phyloP scores from a whole-genome alignment of 371 early-diverging fungal genomes.

The Mortierella sp. region DNA sequence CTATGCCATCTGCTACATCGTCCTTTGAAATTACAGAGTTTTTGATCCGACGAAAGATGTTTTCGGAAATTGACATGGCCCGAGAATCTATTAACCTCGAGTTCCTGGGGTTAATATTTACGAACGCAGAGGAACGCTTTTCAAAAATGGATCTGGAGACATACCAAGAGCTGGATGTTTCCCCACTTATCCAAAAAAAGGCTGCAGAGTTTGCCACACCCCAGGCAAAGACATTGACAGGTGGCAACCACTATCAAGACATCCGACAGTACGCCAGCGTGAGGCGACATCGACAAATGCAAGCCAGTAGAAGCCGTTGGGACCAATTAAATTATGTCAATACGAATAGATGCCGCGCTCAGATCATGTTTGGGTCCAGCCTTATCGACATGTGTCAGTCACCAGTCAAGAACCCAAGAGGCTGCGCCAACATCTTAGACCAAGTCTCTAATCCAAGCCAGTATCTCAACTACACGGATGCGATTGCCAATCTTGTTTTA shows the following conservation, averaged over 20 bases:
- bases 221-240: constrained; percentile 39
- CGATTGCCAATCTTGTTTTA: constrained; percentile 54
- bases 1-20: constrained; percentile 68
- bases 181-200: constrained; percentile 51
- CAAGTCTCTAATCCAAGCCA: constrained; percentile 36
- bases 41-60: constrained; percentile 62
- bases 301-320: constrained; percentile 30
- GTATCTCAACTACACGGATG: constrained; percentile 43
- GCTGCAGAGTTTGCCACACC: constrained; percentile 43
- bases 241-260: constrained; percentile 43
- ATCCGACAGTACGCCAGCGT: constrained; percentile 43
- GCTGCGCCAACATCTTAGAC: constrained; percentile 29
- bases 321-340: constrained; percentile 51
- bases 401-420: constrained; percentile 18
- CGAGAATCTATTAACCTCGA: constrained; percentile 52
- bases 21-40: constrained; percentile 61
- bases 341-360: constrained; percentile 31
- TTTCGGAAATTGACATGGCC: constrained; percentile 43
- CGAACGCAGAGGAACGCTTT: constrained; percentile 34
- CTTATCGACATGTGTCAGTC: constrained; percentile 25
- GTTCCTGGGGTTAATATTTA: constrained; percentile 65
- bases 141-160: constrained; percentile 57
- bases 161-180: constrained; percentile 61
- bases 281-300: constrained; percentile 34
- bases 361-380: constrained; percentile 35